These are phyloP conservation scores for Clarireedia paspali DNA, from an alignment of 2,329 filamentous ascomycete genomes.

Conservation along the genomic window DNA sequence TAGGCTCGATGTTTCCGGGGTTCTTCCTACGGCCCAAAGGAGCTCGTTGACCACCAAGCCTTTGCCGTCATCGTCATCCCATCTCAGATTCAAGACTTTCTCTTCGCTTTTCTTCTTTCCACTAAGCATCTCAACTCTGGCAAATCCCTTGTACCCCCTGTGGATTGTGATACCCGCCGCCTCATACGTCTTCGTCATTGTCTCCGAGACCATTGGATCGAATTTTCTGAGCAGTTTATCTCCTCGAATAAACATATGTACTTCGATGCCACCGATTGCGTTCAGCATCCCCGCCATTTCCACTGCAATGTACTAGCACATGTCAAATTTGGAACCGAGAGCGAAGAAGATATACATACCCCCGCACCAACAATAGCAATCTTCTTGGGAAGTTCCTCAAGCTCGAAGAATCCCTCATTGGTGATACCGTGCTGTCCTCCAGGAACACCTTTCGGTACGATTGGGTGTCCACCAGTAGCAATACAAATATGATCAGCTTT, in stretches of 20 bases:
- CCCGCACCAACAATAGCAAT: slow-evolving; percentile 42
- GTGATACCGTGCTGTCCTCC: slow-evolving; percentile 42
- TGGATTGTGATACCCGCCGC: slow-evolving; percentile 40
- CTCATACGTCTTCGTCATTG: slow-evolving; percentile 43
- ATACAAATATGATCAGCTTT: slow-evolving; percentile 40
- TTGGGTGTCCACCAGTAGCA: slow-evolving; percentile 40
- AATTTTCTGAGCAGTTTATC: slow-evolving; percentile 42
- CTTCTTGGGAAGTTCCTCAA: slow-evolving; percentile 42
- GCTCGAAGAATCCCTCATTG: slow-evolving; percentile 43
- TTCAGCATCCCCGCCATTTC: slow-evolving; percentile 43
- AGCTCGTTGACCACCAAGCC: slow-evolving; percentile 40
- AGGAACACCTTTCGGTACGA: slow-evolving; percentile 31
- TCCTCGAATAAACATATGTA: slow-evolving; percentile 42
- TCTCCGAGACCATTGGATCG: slow-evolving; percentile 44
- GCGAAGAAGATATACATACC: slow-evolving; percentile 37
- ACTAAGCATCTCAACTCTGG: slow-evolving; percentile 34
- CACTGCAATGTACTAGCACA: neutral
- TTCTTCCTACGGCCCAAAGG: slow-evolving; percentile 42
- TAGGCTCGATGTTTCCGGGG: slow-evolving; percentile 37
- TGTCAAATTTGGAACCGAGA: neutral
- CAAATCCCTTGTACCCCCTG: slow-evolving; percentile 37
- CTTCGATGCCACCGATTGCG: slow-evolving; percentile 39
- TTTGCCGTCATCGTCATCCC: slow-evolving; percentile 34
- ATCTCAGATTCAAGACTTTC: slow-evolving; percentile 36
- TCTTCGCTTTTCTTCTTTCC: slow-evolving; percentile 29